Evolutionary conservation across 2,329 filamentous ascomycete species (phyloP), one percentile per base, ranked within the genome.

Genomic region (Davidsoniella virescens): DNA sequence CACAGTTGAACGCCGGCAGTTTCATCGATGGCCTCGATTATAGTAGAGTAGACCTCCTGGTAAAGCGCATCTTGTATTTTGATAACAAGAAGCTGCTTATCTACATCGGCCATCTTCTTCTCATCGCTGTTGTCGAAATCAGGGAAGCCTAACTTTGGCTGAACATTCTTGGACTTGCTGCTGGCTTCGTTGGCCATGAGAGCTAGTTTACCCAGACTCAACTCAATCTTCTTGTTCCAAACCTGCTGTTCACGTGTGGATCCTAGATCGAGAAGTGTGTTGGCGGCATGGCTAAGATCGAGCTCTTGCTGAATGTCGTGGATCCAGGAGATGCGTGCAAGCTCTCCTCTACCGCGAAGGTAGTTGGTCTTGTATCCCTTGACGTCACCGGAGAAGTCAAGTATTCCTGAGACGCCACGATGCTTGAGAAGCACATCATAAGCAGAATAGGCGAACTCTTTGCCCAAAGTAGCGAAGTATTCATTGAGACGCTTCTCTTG

Each of bases 191-290:
- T 76, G 14, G 85, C 85, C 56, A 95, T 65, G 49, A 79, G 71
- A 14, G 81, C 76, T 44, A 98, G 72, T 64, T 95, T 96, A 36
- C 85, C 84, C 38, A 98, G 71, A 53, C 87, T 94, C 23, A 96
- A 69, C 64, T 96, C 84, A 33, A 94, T 84, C 63, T 93, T 92
- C 68, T 94, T 93, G 65, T 79, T 87, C 90, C 90, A 96, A 3
- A 92, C 67, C 57, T 88, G 82, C 48, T 78, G 75, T 62, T 95
- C 88, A 49, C 78, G 76, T 46, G 73, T 71, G 17, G 81, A 67
- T 0, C 85, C 87, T 17, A 88, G 71, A 6, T 76, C 69, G 41
- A 84, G 69, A 44, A 98, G 71, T 0, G 80, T 82, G 40, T 77
- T 67, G 4, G 82, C 80, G 9, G 90, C 88, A 51, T 77, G 74